A percentile compares a stretch with the other conserved stretches of the same genome.
These are phyloP conservation scores for Penicillium sp. DNA, from an alignment of 2,329 filamentous ascomycete species.

Conservation along the genomic window DNA sequence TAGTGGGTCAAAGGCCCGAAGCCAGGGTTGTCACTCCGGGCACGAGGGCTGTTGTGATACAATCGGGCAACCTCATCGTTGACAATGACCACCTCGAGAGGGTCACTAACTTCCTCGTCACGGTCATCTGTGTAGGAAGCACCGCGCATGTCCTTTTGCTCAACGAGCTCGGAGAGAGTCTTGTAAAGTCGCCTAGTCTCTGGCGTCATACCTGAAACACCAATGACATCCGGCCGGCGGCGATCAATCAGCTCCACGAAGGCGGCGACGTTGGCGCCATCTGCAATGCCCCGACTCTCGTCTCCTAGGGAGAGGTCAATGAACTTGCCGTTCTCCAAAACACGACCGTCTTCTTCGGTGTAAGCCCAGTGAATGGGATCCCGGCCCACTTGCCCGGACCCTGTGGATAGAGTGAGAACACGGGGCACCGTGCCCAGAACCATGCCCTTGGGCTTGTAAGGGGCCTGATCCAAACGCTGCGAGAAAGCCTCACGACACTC, in stretches of 20 bases:
- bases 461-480: constrained; percentile 89
- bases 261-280: constrained; percentile 64
- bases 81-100: constrained; percentile 83
- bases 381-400: constrained; percentile 69
- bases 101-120: constrained; percentile 72
- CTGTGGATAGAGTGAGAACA: constrained; percentile 84
- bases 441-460: constrained; percentile 93
- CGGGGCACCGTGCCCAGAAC: constrained; percentile 83
- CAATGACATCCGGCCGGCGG: constrained; percentile 85
- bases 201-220: constrained; percentile 82
- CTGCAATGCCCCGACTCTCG: constrained; percentile 66
- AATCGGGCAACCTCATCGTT: constrained; percentile 97
- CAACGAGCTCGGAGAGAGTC: constrained; percentile 76
- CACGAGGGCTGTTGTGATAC: constrained; percentile 87
- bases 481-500: constrained; percentile 86
- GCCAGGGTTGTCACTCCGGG: constrained; percentile 75
- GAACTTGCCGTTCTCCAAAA: constrained; percentile 87
- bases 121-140: constrained; percentile 84
- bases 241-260: constrained; percentile 79
- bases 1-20: constrained; percentile 80
- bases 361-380: constrained; percentile 90
- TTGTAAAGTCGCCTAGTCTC: constrained; percentile 83
- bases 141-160: constrained; percentile 73
- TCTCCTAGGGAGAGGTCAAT: constrained; percentile 70
- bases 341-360: constrained; percentile 87